Base-by-base conservation (phyloP, 2,329 filamentous ascomycete species). In the Daldinia eschscholtzii region DNA sequence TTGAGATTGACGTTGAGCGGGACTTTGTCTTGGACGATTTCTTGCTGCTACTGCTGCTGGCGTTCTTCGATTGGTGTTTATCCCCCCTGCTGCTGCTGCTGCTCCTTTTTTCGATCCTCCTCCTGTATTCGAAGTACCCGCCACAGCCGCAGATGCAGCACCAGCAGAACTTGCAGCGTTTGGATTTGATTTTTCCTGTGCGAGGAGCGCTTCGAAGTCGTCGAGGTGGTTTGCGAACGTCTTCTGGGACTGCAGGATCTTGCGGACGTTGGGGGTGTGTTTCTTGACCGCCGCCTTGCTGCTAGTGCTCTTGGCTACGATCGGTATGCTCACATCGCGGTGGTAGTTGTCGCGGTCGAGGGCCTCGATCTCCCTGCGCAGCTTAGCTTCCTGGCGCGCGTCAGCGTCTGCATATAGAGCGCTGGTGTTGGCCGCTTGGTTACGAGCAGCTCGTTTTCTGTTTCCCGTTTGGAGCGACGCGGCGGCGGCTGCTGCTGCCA, bases 221-320 rank as follows among this genome's bases (percentile, higher is more conserved):
- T 93, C 91, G 53, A 95, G 85, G 78, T 95, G 91, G 81, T 96
- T 94, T 70, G 89, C 88, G 79, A 95, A 95, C 2, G 92, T 93
- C 82, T 95, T 93, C 77, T 93, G 91, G 28, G 91, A 93, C 72
- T 91, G 89, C 63, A 96, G 83, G 70, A 96, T 93, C 80, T 91
- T 91, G 74, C 92, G 88, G 28, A 93, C 91, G 72, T 88, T 90
- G 39, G 88, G 85, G 6, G 91, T 93, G 78, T 88, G 87, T 75
- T 90, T 91, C 73, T 77, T 78, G 60, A 80, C 41, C 79, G 41
- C 44, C 1, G 26, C n/a, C 7, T 61, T 65, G 39, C 42, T 42
- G 10, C 15, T 90, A 72, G 76, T 76, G 57, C 44, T 90, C 72
- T 76, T 77, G 57, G 81, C 35, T 78, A 76, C 89, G 3, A 95